phyloP scores from a whole-genome alignment of 1,139 yeast genomes.

The Sugiyamaella grinbergsii region DNA sequence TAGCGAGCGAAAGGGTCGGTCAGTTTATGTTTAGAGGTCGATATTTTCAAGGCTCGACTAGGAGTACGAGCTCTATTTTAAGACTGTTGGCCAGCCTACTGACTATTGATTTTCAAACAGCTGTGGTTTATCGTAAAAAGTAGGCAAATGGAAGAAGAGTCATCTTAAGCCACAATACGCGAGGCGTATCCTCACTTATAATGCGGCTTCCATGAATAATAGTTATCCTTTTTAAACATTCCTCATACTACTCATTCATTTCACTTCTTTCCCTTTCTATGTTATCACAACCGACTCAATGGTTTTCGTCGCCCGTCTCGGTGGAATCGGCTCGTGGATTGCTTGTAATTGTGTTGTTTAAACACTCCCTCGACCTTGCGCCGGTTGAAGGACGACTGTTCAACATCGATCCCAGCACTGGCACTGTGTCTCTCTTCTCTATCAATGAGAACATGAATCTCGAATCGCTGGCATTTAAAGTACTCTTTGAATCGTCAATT shows the following conservation, averaged over 20 bases:
- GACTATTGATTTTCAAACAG: too few relatives aligned
- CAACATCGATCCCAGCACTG: conserved; percentile 31
- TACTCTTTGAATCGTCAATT: conserved; percentile 5
- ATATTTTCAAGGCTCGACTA: too few relatives aligned
- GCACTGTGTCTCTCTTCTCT: conserved; percentile 26
- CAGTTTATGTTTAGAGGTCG: too few relatives aligned
- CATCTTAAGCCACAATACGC: too few relatives aligned
- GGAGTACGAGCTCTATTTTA: too few relatives aligned
- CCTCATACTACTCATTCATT: neutral
- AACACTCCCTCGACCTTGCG: conserved; percentile 11
- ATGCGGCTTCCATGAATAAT: too few relatives aligned
- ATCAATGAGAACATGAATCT: neutral
- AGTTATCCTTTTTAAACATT: too few relatives aligned
- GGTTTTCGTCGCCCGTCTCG: conserved; percentile 1
- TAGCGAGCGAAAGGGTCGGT: too few relatives aligned
- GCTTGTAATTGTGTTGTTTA: conserved; percentile 11
- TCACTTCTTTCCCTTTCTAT: neutral
- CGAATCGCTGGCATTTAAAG: conserved; percentile 9
- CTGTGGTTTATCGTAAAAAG: too few relatives aligned
- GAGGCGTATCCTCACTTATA: too few relatives aligned
- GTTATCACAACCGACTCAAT: neutral
- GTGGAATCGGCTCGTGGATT: conserved; percentile 13
- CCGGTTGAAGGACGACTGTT: conserved; percentile 29
- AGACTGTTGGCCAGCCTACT: too few relatives aligned
- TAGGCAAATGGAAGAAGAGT: too few relatives aligned